Evolutionary conservation across 208 protist species (phyloP), one percentile per base, ranked within the genome.

Genomic region (Wallacemonas rigidus): DNA sequence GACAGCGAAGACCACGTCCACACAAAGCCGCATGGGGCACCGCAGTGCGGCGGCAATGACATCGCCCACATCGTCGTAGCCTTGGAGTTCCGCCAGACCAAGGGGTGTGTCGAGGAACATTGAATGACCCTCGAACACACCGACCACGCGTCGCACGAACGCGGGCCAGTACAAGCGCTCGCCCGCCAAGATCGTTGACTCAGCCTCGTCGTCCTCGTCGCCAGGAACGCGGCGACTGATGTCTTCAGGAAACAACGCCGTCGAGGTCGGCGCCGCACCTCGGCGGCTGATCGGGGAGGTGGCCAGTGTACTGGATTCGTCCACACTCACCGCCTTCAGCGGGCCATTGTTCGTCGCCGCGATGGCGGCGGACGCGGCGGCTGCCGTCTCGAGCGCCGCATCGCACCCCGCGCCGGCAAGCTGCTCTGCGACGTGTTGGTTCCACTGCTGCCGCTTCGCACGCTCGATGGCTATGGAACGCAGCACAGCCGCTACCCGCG

Each of bases 81-180:
- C 51, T 60, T 87, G 80, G 44, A 94, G 72, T 45, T 58, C 44
- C 0, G 56, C 54, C 57, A 86, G 56, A 3, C 82, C 81, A 12
- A 47, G 72, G 26, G 72, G 75, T 43, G 77, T 71, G 51, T 80
- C 76, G 51, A 86, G 58, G 41, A 89, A 80, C 2, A 83, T 40
- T n/a, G 61, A 35, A 8, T 38, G n/a, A n/a, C 83, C 77, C 63
- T 78, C 74, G 69, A 89, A 83, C n/a, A 82, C 73, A 38, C 84
- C 84, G 3, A 79, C 57, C 4, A 85, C 74, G 35, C 77, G 69
- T 2, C 68, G 88, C 54, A 94, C 77, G 77, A 79, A 77, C 14
- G 89, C 89, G 8, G 89, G 89, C 89, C 89, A 94, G 55, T 94
- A 94, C 12, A 90, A 72, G 43, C 67, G 64, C 40, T 76, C 50